Evolutionary conservation across 2,329 filamentous ascomycete species (phyloP), one percentile per base, ranked within the genome.

Genomic region (Ophiostoma australiae): DNA sequence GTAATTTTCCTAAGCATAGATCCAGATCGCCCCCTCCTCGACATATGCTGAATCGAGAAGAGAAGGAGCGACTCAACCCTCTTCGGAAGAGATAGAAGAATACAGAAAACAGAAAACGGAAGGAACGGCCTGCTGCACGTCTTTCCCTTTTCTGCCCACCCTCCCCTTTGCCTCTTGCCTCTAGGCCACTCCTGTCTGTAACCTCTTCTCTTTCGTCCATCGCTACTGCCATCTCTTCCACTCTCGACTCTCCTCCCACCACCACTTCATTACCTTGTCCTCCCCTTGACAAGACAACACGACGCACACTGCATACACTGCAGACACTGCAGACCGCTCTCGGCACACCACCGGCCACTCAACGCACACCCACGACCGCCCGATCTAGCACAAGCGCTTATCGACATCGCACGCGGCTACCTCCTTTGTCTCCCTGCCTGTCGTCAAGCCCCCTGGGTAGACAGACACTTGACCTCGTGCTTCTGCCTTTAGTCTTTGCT

Each of bases 301-400:
- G 20, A 39, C 35, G 31, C 35, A 48, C 17, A 20, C 44, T 41
- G 39, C 58, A 63, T 23, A 31, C 58, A 63, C 55, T 31, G 27
- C 58, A 35, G 15, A 63, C 58, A 65, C 17, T n/a, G 7, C 61
- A 37, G 61, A 65, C 63, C 63, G 35, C 63, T 66, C 63, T 66
- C 63, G 63, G 35, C 63, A 66, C 35, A 66, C 33, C 35, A 66
- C 31, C 63, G 20, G 35, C 63, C 63, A 66, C 63, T 66, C 63
- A 39, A 23, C 20, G 33, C 4, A 39, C 63, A 39, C 33, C 7
- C 35, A 39, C 63, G 20, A 23, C 33, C 63, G 33, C 63, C 33
- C 63, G 63, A 41, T 66, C 63, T 66, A 41, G 33, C 63, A 66
- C 63, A 68, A 68, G 71, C 67, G 69, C 69, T 48, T 70, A 72